Evolutionary conservation across 352 stramenopile genomes (phyloP).

Genomic region (Pythium phragmitis): DNA sequence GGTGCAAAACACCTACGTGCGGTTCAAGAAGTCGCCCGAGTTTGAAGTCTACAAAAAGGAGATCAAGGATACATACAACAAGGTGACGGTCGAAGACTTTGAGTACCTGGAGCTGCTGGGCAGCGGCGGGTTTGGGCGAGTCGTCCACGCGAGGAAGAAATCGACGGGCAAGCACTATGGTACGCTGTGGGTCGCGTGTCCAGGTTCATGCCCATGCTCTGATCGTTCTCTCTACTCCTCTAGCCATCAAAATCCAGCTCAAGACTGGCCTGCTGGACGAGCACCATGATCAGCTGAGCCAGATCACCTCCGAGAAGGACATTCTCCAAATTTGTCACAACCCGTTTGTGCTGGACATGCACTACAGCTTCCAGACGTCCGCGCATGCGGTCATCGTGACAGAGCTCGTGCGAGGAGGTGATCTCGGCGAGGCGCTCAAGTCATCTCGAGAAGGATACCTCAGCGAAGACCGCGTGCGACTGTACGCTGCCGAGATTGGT

Average conservation of each 20-base stretch:
- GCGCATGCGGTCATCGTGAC: constrained; percentile 88
- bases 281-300: constrained; percentile 77
- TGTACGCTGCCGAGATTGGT: constrained; percentile 87
- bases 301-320: constrained; percentile 89
- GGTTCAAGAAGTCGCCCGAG: constrained; percentile 70
- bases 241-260: constrained; percentile 92
- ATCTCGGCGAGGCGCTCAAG: constrained; percentile 79
- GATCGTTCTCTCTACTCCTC: background rate
- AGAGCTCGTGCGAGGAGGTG: constrained; percentile 78
- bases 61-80: constrained; percentile 86
- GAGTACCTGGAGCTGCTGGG: constrained; percentile 85
- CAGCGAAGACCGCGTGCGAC: constrained; percentile 64
- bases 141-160: constrained; percentile 89
- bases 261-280: constrained; percentile 88
- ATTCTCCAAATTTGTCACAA: constrained; percentile 88
- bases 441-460: constrained; percentile 65
- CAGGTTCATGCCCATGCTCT: background rate
- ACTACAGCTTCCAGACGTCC: constrained; percentile 90
- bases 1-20: constrained; percentile 79
- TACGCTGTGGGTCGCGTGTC: constrained; percentile 23
- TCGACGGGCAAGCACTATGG: constrained; percentile 89
- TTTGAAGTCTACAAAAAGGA: constrained; percentile 76
- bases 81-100: constrained; percentile 81
- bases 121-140: constrained; percentile 89
- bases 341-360: constrained; percentile 88